A percentile compares a stretch with the other conserved stretches of the same genome.
Evolutionary conservation across 306 rosid species (phyloP).

Genomic region (Geum urbanum): DNA sequence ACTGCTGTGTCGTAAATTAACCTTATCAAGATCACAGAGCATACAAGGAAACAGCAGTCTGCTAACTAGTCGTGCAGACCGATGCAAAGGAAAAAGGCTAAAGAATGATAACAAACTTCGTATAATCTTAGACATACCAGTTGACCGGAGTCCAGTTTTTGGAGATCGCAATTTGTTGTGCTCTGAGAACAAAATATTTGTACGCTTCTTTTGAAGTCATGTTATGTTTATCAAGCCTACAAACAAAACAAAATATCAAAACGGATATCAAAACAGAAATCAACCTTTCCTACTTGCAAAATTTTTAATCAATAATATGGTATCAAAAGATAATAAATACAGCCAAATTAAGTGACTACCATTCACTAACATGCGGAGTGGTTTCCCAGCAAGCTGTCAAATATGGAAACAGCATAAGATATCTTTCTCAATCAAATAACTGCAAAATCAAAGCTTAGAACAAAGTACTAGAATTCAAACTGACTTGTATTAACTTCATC

Average conservation of each 20-base stretch:
- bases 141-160: slow-evolving; percentile 87
- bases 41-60: neutral
- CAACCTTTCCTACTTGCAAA: neutral
- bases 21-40: neutral
- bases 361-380: slow-evolving; percentile 63
- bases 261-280: slow-evolving; percentile 14
- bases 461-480: slow-evolving; percentile 34
- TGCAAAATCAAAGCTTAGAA: slow-evolving; percentile 19
- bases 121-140: slow-evolving; percentile 50
- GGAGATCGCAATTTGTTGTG: slow-evolving; percentile 80
- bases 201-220: slow-evolving; percentile 78
- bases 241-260: slow-evolving; percentile 23
- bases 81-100: slow-evolving; percentile 14
- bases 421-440: slow-evolving; percentile 13
- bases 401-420: slow-evolving; percentile 26
- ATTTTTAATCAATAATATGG: slow-evolving; percentile 3
- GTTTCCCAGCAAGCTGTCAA: slow-evolving; percentile 86
- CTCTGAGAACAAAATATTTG: slow-evolving; percentile 79
- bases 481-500: slow-evolving; percentile 95
- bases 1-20: neutral
- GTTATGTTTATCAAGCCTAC: slow-evolving; percentile 72
- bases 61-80: neutral
- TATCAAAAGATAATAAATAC: slow-evolving; percentile 3
- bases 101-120: slow-evolving; percentile 7
- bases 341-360: slow-evolving; percentile 42